Conservation (phyloP, 805 yeast species). For the Komagataella populi region DNA sequence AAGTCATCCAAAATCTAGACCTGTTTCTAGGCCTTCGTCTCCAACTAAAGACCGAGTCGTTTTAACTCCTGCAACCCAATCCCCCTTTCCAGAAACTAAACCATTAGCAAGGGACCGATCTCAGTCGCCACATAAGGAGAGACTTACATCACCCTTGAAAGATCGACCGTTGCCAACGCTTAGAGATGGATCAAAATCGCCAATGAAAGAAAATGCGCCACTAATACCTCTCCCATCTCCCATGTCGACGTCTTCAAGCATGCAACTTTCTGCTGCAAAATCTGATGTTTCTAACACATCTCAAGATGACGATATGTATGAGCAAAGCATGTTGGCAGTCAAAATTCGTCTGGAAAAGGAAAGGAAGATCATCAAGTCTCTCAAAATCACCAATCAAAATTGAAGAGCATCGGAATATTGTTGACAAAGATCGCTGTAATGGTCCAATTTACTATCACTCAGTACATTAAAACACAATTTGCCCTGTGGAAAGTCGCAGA, state of each 20-base stretch:
- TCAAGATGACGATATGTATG: conserved; percentile 9
- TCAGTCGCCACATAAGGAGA: neutral
- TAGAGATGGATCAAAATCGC: neutral
- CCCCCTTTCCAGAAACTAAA: neutral
- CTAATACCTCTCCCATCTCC: neutral
- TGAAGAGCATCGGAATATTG: conserved; percentile 26
- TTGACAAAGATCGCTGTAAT: conserved; percentile 22
- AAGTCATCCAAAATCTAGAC: neutral
- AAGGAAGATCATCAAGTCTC: conserved; percentile 3
- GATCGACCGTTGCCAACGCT: neutral
- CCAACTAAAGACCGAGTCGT: neutral
- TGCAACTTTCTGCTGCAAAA: neutral
- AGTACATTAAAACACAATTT: conserved; percentile 22
- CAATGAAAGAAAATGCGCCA: conserved; percentile 4
- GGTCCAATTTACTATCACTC: conserved; percentile 21
- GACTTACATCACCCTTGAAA: neutral
- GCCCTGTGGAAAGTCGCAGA: conserved; percentile 21
- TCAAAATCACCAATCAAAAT: conserved; percentile 7
- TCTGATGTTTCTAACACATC: neutral
- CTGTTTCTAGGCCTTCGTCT: conserved; percentile 2
- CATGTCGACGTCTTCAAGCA: neutral
- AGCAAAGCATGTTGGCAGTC: conserved; percentile 20
- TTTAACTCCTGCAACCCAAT: neutral
- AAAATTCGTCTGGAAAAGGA: conserved; percentile 21
- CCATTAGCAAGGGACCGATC: neutral